phyloP scores from a whole-genome alignment of 805 yeast genomes.

The Ogataea allantospora region DNA sequence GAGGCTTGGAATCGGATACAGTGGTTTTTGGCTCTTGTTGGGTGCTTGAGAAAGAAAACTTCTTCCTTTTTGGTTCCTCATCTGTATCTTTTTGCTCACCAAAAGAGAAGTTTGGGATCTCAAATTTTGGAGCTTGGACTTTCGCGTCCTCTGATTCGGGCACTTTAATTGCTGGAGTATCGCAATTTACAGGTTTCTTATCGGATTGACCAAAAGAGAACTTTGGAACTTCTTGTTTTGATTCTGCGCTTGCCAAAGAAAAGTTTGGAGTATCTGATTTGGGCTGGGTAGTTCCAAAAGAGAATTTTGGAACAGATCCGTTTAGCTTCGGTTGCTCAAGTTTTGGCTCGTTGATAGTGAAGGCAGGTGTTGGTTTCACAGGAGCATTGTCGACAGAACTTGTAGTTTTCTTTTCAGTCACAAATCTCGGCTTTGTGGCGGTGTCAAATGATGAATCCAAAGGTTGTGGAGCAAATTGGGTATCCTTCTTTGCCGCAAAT shows the following conservation, averaged over 20 bases:
- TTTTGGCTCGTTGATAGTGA: background rate
- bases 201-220: constrained; percentile 1
- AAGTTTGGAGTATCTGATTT: constrained; percentile 1
- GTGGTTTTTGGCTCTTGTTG: background rate
- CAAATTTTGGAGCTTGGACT: too few relatives aligned
- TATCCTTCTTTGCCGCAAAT: constrained; percentile 18
- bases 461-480: constrained; percentile 17
- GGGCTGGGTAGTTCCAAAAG: background rate
- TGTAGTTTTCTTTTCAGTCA: constrained; percentile 6
- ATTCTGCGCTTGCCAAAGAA: background rate
- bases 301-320: background rate
- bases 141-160: too few relatives aligned
- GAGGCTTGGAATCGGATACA: too few relatives aligned
- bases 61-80: constrained; percentile 3
- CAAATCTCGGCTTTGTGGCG: constrained; percentile 17
- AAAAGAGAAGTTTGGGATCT: background rate
- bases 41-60: background rate
- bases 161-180: too few relatives aligned
- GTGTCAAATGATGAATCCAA: constrained; percentile 18
- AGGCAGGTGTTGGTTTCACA: constrained; percentile 8
- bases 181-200: too few relatives aligned
- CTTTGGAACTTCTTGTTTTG: background rate
- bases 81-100: background rate
- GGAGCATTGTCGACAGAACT: constrained; percentile 1
- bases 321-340: background rate